Conservation (phyloP, 208 protist species). For the Leptomonas pyrrhocoris region DNA sequence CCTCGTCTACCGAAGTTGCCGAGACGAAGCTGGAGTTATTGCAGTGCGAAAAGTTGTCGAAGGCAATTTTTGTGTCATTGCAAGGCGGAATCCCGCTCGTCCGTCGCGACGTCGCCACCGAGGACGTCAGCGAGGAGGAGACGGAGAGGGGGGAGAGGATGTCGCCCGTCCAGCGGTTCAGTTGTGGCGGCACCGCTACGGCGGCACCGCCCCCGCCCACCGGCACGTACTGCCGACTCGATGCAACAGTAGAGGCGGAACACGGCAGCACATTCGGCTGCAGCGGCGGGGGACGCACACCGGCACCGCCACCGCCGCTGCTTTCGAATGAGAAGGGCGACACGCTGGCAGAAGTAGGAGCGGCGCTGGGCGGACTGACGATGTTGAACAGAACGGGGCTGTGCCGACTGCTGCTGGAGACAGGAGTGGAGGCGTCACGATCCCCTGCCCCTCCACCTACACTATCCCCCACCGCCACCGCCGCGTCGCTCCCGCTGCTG, state of each 20-base stretch:
- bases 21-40: slow-evolving; percentile 12
- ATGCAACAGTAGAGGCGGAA: background rate
- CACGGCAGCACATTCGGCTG: slow-evolving; percentile 2
- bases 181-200: background rate
- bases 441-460: background rate
- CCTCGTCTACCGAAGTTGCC: slow-evolving; percentile 3
- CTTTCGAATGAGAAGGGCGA: background rate
- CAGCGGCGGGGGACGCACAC: slow-evolving; percentile 8
- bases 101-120: slow-evolving; percentile 4
- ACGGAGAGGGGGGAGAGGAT: slow-evolving; percentile 12
- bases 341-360: slow-evolving; percentile 5
- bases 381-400: slow-evolving; percentile 3
- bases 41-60: slow-evolving; percentile 6
- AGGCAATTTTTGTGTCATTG: slow-evolving; percentile 1
- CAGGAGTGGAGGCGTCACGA: background rate
- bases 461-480: background rate
- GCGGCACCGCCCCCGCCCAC: background rate
- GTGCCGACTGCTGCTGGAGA: slow-evolving; percentile 4
- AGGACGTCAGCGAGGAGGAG: slow-evolving; percentile 6
- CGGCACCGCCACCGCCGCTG: background rate
- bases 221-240: background rate
- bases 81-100: background rate
- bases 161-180: background rate
- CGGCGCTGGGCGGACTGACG: slow-evolving; percentile 10
- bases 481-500: too few relatives aligned